These are phyloP conservation scores for Trypanosoma cruzi DNA, from an alignment of 208 protist species.

Conservation along the genomic window DNA sequence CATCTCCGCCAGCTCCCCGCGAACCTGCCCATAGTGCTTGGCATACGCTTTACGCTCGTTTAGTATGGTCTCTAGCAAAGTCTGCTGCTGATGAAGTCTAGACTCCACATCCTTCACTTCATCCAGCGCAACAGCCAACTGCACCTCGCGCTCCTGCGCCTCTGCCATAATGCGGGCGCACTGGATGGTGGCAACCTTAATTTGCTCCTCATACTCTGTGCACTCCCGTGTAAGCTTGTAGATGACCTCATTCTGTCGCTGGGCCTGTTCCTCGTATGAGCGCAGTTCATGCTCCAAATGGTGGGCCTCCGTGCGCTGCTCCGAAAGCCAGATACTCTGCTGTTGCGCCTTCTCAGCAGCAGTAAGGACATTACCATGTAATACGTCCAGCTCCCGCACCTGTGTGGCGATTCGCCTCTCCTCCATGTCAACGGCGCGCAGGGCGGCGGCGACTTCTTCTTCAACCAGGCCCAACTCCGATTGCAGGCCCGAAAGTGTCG, in stretches of 20 bases:
- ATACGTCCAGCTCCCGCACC: conserved; percentile 67
- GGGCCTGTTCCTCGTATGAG: conserved; percentile 83
- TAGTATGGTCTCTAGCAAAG: conserved; percentile 92
- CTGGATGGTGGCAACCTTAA: conserved; percentile 57
- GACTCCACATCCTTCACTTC: conserved; percentile 66
- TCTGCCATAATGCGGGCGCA: conserved; percentile 90
- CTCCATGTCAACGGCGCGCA: conserved; percentile 41
- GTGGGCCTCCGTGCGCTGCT: conserved; percentile 78
- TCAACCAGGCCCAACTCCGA: conserved; percentile 51
- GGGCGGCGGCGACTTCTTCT: conserved; percentile 46
- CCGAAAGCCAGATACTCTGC: conserved; percentile 82
- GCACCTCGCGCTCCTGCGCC: conserved; percentile 78
- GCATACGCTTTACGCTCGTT: conserved; percentile 96
- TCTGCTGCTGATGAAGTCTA: conserved; percentile 70
- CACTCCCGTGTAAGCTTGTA: conserved; percentile 91
- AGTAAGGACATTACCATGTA: conserved; percentile 76
- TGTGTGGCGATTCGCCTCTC: conserved; percentile 39
- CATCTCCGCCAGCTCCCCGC: conserved; percentile 94
- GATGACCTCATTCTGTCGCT: conserved; percentile 85
- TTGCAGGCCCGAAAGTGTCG: conserved; percentile 37
- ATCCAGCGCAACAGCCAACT: conserved; percentile 87
- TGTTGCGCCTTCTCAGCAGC: conserved; percentile 53
- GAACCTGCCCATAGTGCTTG: conserved; percentile 95
- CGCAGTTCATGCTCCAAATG: conserved; percentile 90
- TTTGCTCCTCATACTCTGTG: conserved; percentile 75